Base-by-base conservation (phyloP, 345 rosid genomes). In the Gossypium arboreum region DNA sequence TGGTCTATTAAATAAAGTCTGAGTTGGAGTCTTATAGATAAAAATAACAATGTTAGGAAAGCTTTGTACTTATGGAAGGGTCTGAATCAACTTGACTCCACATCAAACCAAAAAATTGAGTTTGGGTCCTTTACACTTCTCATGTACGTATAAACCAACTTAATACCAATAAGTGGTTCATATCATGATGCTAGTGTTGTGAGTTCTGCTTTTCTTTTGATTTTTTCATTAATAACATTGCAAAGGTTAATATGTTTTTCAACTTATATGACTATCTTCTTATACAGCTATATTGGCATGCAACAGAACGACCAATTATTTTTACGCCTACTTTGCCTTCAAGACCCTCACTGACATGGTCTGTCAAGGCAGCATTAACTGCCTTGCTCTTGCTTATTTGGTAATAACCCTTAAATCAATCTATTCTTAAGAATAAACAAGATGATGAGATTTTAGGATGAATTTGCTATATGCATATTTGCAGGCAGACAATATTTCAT, bases 321-420 rank as follows among this genome's bases (percentile, higher is more conserved):
- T 85, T 71, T 94, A 91, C 43, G 87, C 88, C 12, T 94, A 83
- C 78, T 94, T 84, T 56, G 81, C 81, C 52, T 41, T 79, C 63
- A 88, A 81, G 84, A 92, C 85, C 61, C 80, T 92, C 77, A 89
- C 91, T 20, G 84, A 85, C 57, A 86, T 91, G 90, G 81, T 90
- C 22, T 87, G 86, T 44, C 92, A 87, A 70, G 88, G 87, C 68
- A 82, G 87, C 82, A 75, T 90, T 63, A 85, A 79, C 72, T 91
- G 94, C 81, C 90, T 94, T 13, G 94, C 97, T 48, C 87, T 80
- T 76, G 98, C 98, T 54, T 92, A 94, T 73, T 88, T 91, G 94
- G 98, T 94, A 88, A 73, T 27, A 29, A 71, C 47, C 55, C 29
- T 52, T 15, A 43, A 18, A 17, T 54, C 64, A 25, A 63, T 17